phyloP scores from a whole-genome alignment of 139 green algal species.

The Coelastrella sp. region DNA sequence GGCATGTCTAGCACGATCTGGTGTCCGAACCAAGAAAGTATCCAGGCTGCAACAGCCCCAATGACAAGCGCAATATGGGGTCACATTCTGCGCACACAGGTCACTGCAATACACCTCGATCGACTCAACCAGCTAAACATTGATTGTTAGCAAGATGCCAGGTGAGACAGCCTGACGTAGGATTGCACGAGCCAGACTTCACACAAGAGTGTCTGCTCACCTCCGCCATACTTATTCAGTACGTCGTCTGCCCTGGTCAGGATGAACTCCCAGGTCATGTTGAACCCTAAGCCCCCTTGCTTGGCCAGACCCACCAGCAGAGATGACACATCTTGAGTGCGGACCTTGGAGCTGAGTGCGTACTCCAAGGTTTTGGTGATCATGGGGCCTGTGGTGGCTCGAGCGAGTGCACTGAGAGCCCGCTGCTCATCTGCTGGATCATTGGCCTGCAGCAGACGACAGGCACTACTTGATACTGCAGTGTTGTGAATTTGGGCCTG shows the following conservation, averaged over 20 bases:
- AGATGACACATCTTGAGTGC: constrained; percentile 44
- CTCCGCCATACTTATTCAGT: constrained; percentile 40
- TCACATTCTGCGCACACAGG: too few relatives aligned
- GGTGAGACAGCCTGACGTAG: too few relatives aligned
- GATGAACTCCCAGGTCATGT: constrained; percentile 57
- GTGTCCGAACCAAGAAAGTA: too few relatives aligned
- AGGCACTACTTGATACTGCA: background rate
- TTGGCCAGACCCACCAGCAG: constrained; percentile 39
- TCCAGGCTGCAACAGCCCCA: too few relatives aligned
- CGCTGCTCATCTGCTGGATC: constrained; percentile 32
- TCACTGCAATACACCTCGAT: too few relatives aligned
- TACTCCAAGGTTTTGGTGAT: constrained; percentile 19
- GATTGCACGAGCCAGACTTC: too few relatives aligned
- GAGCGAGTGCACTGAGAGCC: constrained; percentile 32
- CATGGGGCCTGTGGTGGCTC: background rate
- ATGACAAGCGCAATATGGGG: too few relatives aligned
- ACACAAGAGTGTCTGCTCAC: background rate
- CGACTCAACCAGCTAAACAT: too few relatives aligned
- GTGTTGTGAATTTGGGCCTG: too few relatives aligned
- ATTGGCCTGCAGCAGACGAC: constrained; percentile 1
- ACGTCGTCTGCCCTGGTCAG: constrained; percentile 29
- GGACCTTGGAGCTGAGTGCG: constrained; percentile 23
- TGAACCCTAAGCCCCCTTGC: constrained; percentile 43
- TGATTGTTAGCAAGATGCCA: too few relatives aligned
- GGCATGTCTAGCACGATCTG: too few relatives aligned